Base-by-base conservation (phyloP, 495 filamentous ascomycete genomes). In the Talaromyces borbonicus region DNA sequence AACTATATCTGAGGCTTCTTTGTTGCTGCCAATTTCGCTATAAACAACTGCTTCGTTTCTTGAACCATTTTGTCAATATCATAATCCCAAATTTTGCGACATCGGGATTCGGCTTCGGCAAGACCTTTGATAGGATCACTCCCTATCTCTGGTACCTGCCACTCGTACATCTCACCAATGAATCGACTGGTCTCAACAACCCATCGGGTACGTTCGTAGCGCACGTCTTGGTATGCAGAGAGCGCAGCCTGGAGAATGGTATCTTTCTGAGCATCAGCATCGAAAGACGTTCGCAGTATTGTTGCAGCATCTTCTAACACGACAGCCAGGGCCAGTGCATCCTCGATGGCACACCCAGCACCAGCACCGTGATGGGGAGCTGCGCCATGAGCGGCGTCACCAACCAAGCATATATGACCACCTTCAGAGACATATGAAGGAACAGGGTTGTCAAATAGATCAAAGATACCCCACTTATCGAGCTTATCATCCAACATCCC, bases 381-480 rank as follows among this genome's bases (percentile, higher is more conserved):
- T 0, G 61, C 48, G 3, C 66, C 66, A 49, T 72, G 68, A 2
- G 70, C 68, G 3, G 68, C 67, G 43, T 78, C 73, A 0, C 75
- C 74, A 0, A 73, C 71, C 18, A 78, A 35, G 30, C 67, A 69
- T 1, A 76, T 52, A 11, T 58, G 49, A 0, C 67, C 72, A 1
- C 38, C 38, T n/a, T n/a, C n/a, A n/a, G n/a, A n/a, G 15, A 49
- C 18, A 46, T 74, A 80, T 1, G 37, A 26, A 4, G 62, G 56
- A 0, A 61, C 63, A 1, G 73, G 74, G 12, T 65, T 47, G 4
- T 72, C 64, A 1, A 47, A 53, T 53, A 65, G 67, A 46, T 80
- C 76, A 43, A 79, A 80, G 5, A 80, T 62, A 0, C 56, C 74
- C 75, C 75, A 78, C 46, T 72, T 72, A 45, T 77, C 69, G 37